phyloP scores from a whole-genome alignment of 495 filamentous ascomycete genomes.

The Talaromyces stipitatus region DNA sequence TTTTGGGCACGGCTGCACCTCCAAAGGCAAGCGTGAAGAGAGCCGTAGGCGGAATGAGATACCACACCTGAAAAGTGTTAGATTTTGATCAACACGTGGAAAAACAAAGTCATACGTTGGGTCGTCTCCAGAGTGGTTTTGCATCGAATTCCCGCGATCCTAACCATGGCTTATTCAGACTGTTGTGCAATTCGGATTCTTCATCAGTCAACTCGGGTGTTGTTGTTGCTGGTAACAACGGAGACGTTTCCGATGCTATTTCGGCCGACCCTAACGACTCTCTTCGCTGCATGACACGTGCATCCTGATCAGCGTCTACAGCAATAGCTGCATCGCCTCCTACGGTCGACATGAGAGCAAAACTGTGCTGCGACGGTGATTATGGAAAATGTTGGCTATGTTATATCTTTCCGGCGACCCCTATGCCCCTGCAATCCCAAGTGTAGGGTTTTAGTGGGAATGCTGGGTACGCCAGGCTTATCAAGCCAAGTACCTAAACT shows the following conservation, averaged over 20 bases:
- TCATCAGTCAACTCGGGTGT: constrained; percentile 7
- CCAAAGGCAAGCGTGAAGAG: constrained; percentile 79
- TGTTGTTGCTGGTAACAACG: constrained; percentile 22
- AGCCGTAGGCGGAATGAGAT: constrained; percentile 71
- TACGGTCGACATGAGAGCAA: constrained; percentile 8
- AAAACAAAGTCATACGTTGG: constrained; percentile 17
- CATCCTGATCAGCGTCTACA: constrained; percentile 29
- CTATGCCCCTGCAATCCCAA: not conserved
- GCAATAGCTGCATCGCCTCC: constrained; percentile 19
- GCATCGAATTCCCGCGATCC: constrained; percentile 53
- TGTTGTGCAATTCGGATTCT: constrained; percentile 8
- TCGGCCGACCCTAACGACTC: not conserved
- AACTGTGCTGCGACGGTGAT: not conserved
- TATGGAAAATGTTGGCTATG: not conserved
- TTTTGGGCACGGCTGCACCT: constrained; percentile 66
- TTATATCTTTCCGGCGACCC: not conserved
- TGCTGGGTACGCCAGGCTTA: not conserved
- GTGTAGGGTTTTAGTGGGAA: not conserved
- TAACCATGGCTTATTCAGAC: constrained; percentile 23
- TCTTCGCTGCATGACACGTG: constrained; percentile 17
- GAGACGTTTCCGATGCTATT: constrained; percentile 25
- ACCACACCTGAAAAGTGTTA: constrained; percentile 59
- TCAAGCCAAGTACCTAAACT: not conserved
- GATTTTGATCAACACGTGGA: not conserved
- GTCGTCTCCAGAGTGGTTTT: constrained; percentile 62